These are phyloP conservation scores for Cordyceps cicadae DNA, from an alignment of 2,329 filamentous ascomycete genomes.

Conservation along the genomic window DNA sequence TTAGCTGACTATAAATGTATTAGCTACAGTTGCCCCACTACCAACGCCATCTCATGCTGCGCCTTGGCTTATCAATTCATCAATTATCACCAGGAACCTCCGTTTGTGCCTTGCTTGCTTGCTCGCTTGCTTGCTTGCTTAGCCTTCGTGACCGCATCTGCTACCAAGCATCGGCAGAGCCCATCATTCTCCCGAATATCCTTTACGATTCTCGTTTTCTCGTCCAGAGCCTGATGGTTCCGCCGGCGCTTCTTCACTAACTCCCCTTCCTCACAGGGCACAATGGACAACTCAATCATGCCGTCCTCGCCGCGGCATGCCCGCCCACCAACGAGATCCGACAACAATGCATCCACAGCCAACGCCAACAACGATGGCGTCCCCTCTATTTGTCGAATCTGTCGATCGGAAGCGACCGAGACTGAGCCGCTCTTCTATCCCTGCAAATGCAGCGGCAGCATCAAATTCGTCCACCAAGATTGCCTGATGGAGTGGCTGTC, in stretches of 20 bases:
- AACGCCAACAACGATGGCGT: constrained; percentile 20
- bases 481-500: constrained; percentile 98
- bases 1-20: background rate
- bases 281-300: constrained; percentile 21
- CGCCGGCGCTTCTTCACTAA: background rate
- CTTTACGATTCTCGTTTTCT: background rate
- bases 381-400: constrained; percentile 90
- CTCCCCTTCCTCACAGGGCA: background rate
- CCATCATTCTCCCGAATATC: background rate
- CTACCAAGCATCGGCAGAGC: background rate
- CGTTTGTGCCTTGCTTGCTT: background rate
- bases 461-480: constrained; percentile 96
- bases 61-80: background rate
- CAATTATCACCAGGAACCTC: background rate
- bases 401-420: constrained; percentile 73
- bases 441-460: constrained; percentile 98
- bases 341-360: constrained; percentile 17
- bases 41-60: background rate
- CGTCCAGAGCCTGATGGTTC: background rate
- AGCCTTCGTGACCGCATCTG: background rate
- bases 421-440: constrained; percentile 91
- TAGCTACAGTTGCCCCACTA: background rate
- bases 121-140: no score
- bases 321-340: constrained; percentile 19
- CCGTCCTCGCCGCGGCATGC: constrained; percentile 18